phyloP scores from a whole-genome alignment of 768 basidiomycete species.

The Suillus americanus region DNA sequence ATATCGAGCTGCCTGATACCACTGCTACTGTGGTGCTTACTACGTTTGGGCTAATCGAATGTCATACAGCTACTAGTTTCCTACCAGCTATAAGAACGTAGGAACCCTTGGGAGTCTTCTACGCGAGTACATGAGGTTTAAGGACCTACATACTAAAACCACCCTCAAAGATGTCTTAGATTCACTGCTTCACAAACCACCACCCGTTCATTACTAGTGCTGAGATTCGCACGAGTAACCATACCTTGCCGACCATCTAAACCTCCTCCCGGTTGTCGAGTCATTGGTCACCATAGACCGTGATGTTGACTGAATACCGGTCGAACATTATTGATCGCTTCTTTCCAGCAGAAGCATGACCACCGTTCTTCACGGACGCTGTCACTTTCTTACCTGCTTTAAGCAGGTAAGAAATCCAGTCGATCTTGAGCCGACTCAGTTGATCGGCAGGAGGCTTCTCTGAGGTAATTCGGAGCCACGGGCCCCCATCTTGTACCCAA shows the following conservation, averaged over 20 bases:
- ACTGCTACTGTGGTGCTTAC: neutral
- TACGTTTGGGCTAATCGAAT: neutral
- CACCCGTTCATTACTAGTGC: neutral
- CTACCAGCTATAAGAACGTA: neutral
- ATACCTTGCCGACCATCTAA: neutral
- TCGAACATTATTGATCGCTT: neutral
- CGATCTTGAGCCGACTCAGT: neutral
- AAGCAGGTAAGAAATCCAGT: conserved; percentile 2
- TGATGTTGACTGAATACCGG: conserved; percentile 3
- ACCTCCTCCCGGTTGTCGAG: neutral
- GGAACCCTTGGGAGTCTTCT: neutral
- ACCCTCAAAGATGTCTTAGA: neutral
- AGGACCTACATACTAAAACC: neutral
- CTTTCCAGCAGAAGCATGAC: conserved; percentile 1
- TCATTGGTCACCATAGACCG: neutral
- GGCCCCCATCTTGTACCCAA: neutral
- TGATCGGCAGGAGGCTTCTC: neutral
- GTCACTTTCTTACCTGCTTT: neutral
- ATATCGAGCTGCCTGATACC: neutral
- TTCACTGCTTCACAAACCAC: neutral
- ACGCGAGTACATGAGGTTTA: neutral
- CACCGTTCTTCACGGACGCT: neutral
- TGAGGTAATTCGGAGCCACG: neutral
- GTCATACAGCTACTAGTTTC: neutral
- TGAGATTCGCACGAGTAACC: neutral